Evolutionary conservation across 352 stramenopile species (phyloP), one percentile per base, ranked within the genome.

Genomic region (Blastocystis sp.): DNA sequence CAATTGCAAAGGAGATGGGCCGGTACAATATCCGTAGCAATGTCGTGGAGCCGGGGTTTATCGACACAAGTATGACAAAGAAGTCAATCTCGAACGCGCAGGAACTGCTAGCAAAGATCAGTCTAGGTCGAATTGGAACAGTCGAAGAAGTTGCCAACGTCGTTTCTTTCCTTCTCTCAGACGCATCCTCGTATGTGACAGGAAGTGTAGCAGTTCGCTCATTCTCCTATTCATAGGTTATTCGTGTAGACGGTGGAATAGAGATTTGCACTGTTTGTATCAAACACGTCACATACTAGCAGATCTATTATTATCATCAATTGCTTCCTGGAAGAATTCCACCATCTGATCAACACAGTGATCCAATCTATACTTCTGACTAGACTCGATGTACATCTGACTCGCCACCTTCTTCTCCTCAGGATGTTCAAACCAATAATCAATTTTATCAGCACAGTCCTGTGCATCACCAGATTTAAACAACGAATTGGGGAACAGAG

Each of bases 21-120:
- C 93, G 91, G 70, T 93, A 94, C 54, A 95, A 95, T 69, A 95
- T 96, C 78, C 94, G 94, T 37, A 93, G 95, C 34, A 96, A 96
- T 87, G 90, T 96, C 18, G 93, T 96, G 1, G 93, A 95, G 85
- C 94, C 94, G 0, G 94, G 94, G 8, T 96, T 95, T 90, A 95
- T 96, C 70, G 85, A 90, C 20, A 96, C 94, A 0, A 92, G 94
- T 85, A 96, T 96, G 94, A 96, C 93, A 3, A 90, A 65, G 4
- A 3, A 68, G n/a, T 85, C 73, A 8, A 47, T 85, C 3, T 90
- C 91, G 34, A 92, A 93, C n/a, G 91, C 90, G 45, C 91, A 93
- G 0, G 91, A 92, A 1, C 90, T 94, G 13, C 79, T 94, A 16
- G 70, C 90, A 8, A 94, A 91, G 70, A 93, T 95, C 45, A 76